Evolutionary conservation across 2,329 filamentous ascomycete species (phyloP).

Genomic region (Pseudopithomyces chartarum): DNA sequence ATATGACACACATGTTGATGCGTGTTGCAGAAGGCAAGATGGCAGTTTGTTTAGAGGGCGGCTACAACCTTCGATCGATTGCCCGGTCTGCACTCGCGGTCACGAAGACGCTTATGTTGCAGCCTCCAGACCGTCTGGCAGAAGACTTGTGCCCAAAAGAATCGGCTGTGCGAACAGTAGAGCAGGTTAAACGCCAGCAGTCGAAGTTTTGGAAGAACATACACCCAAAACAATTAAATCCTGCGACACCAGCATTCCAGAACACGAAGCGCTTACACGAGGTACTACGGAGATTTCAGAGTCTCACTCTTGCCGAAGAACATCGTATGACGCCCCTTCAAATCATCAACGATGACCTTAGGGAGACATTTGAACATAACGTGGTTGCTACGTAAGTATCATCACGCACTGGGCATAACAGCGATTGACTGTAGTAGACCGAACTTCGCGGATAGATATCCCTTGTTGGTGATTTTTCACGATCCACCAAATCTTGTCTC

Average conservation of each 20-base stretch:
- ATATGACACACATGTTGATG: constrained; percentile 99
- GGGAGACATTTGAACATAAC: constrained; percentile 82
- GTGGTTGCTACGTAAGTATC: constrained; percentile 72
- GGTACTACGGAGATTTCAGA: constrained; percentile 77
- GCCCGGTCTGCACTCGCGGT: constrained; percentile 91
- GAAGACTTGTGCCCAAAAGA: constrained; percentile 53
- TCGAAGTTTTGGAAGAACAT: constrained; percentile 85
- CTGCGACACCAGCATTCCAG: constrained; percentile 32
- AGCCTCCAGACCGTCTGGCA: constrained; percentile 72
- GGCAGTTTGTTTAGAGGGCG: constrained; percentile 90
- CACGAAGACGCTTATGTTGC: constrained; percentile 90
- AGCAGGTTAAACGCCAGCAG: constrained; percentile 63
- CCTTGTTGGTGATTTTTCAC: constrained; percentile 84
- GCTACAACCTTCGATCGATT: constrained; percentile 92
- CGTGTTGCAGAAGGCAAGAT: constrained; percentile 87
- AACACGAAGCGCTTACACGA: constrained; percentile 70
- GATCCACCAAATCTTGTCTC: constrained; percentile 67
- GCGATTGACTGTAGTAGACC: constrained; percentile 51
- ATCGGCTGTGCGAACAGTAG: constrained; percentile 60
- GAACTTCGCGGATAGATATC: constrained; percentile 67
- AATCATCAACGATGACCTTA: constrained; percentile 74
- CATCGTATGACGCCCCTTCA: constrained; percentile 80
- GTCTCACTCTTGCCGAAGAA: constrained; percentile 70
- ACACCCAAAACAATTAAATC: constrained; percentile 63
- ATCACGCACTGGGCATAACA: neutral